These are phyloP conservation scores for Rhizophagus clarus DNA, from an alignment of 192 early-diverging fungal species.

Conservation along the genomic window DNA sequence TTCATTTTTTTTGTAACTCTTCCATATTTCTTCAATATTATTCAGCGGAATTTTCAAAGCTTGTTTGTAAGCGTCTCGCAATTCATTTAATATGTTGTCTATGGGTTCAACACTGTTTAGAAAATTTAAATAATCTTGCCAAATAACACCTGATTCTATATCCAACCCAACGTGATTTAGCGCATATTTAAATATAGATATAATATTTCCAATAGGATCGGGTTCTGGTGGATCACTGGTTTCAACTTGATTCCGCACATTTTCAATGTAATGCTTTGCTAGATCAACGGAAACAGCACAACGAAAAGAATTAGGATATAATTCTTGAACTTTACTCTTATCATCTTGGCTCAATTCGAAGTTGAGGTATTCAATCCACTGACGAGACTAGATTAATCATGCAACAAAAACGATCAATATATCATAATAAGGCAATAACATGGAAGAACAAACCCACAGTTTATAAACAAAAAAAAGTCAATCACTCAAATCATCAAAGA, in stretches of 20 bases:
- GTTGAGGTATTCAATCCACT: slow-evolving; percentile 79
- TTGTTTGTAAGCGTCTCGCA: slow-evolving; percentile 82
- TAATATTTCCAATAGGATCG: slow-evolving; percentile 70
- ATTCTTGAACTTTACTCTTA: slow-evolving; percentile 74
- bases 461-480: slow-evolving; percentile 2
- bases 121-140: slow-evolving; percentile 87
- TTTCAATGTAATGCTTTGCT: slow-evolving; percentile 87
- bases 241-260: slow-evolving; percentile 73
- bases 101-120: slow-evolving; percentile 69
- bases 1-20: slow-evolving; percentile 79
- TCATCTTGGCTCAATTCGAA: slow-evolving; percentile 80
- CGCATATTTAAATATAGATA: slow-evolving; percentile 87
- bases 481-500: not conserved
- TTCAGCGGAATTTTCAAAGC: slow-evolving; percentile 86
- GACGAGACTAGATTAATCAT: slow-evolving; percentile 51
- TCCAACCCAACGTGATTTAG: slow-evolving; percentile 86
- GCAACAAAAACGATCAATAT: slow-evolving; percentile 24
- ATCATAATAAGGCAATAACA: slow-evolving; percentile 7
- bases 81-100: slow-evolving; percentile 89
- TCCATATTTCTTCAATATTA: slow-evolving; percentile 91
- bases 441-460: not conserved
- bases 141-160: slow-evolving; percentile 85
- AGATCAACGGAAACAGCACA: slow-evolving; percentile 84
- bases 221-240: slow-evolving; percentile 48
- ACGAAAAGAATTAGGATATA: slow-evolving; percentile 82